Percentiles rank a stretch among this genome's conserved stretches.
Evolutionary conservation across 139 green algal genomes (phyloP).

Genomic region (Closterium sp.): DNA sequence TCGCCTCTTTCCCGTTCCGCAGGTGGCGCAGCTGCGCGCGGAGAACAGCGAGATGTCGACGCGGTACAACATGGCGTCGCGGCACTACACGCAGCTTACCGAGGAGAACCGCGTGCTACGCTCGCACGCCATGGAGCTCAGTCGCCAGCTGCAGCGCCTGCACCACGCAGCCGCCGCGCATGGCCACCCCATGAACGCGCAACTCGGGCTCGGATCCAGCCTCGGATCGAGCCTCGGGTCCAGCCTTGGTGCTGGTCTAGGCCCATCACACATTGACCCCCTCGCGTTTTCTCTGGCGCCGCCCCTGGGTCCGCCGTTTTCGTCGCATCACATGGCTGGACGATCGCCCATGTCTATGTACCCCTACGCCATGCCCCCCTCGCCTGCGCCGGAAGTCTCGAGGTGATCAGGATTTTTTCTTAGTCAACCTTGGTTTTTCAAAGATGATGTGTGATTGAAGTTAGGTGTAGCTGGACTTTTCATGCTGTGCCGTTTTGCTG

Average conservation of each 20-base stretch:
- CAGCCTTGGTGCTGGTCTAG: not conserved
- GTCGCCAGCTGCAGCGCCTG: constrained; percentile 16
- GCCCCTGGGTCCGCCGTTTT: not conserved
- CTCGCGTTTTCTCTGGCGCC: not conserved
- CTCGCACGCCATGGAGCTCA: constrained; percentile 20
- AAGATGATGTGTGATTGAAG: too few species aligned
- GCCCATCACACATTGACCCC: not conserved
- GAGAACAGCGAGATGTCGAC: constrained; percentile 28
- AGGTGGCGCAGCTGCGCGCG: constrained; percentile 18
- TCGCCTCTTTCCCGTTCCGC: not conserved
- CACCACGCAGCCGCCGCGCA: constrained; percentile 14
- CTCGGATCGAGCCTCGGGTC: not conserved
- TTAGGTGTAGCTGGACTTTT: too few species aligned
- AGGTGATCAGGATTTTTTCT: not conserved
- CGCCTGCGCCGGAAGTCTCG: not conserved
- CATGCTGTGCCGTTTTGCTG: too few species aligned
- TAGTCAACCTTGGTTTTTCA: too few species aligned
- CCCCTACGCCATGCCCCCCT: not conserved
- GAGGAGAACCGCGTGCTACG: constrained; percentile 35
- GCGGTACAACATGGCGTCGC: constrained; percentile 30
- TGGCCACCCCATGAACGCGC: constrained; percentile 1
- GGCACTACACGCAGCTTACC: constrained; percentile 23
- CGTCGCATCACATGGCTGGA: not conserved
- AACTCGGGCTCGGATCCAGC: not conserved
- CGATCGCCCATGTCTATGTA: not conserved